Conservation (phyloP, 2,329 filamentous ascomycete genomes). For the Aspergillus sergii region DNA sequence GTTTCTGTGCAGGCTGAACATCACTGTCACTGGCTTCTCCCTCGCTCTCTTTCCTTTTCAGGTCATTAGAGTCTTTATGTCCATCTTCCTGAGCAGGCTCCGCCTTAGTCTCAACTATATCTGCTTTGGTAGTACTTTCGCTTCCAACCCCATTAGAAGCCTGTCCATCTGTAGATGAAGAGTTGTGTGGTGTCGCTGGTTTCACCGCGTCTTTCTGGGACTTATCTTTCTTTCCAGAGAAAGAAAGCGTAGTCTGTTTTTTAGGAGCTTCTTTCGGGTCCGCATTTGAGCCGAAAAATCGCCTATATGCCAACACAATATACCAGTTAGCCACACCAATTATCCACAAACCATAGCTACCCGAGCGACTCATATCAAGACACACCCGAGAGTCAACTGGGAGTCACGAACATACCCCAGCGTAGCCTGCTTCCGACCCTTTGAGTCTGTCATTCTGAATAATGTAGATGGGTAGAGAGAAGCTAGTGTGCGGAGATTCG, state of each 20-base stretch:
- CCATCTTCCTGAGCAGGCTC: constrained; percentile 9
- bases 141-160: constrained; percentile 15
- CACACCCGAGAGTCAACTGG: constrained; percentile 75
- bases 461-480: neutral
- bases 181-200: constrained; percentile 29
- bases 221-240: constrained; percentile 61
- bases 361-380: constrained; percentile 16
- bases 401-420: constrained; percentile 81
- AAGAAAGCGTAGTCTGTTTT: constrained; percentile 79
- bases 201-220: constrained; percentile 32
- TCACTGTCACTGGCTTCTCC: constrained; percentile 51
- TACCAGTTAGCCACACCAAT: neutral
- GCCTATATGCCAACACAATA: constrained; percentile 56
- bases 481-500: neutral
- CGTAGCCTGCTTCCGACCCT: constrained; percentile 69
- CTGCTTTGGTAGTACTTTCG: constrained; percentile 16
- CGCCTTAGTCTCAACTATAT: constrained; percentile 14
- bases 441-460: constrained; percentile 21
- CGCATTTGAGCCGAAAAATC: constrained; percentile 76
- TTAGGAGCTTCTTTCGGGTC: constrained; percentile 59
- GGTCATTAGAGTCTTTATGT: constrained; percentile 10
- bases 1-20: constrained; percentile 64
- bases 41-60: constrained; percentile 32
- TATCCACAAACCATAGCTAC: neutral
- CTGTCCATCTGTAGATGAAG: neutral